phyloP scores from a whole-genome alignment of 179 eudicot genomes.

The Carnegiea gigantea region DNA sequence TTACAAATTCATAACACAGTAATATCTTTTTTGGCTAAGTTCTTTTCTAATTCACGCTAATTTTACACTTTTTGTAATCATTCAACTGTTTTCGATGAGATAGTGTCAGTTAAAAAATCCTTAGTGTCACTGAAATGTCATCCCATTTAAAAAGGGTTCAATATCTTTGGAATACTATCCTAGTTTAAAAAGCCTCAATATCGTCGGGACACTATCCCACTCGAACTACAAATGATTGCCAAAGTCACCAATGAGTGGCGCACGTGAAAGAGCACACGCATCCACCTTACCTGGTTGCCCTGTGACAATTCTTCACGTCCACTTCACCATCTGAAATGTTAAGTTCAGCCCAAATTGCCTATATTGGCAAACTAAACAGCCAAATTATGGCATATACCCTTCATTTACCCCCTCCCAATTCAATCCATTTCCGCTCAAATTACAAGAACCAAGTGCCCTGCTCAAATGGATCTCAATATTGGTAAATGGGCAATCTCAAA shows the following conservation, averaged over 20 bases:
- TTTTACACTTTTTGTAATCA: too few relatives aligned
- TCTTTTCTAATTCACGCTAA: too few relatives aligned
- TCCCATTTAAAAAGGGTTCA: too few relatives aligned
- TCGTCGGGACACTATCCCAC: too few relatives aligned
- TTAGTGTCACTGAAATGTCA: too few relatives aligned
- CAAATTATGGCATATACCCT: constrained; percentile 7
- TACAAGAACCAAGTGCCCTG: not conserved
- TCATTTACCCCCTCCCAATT: constrained; percentile 4
- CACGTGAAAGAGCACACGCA: not conserved
- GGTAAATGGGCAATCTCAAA: not conserved
- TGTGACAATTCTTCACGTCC: not conserved
- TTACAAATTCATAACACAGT: too few relatives aligned
- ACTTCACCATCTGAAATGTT: not conserved
- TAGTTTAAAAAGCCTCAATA: too few relatives aligned
- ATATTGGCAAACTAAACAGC: constrained; percentile 8
- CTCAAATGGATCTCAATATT: not conserved
- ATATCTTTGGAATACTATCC: too few relatives aligned
- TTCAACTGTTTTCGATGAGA: too few relatives aligned
- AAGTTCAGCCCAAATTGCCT: not conserved
- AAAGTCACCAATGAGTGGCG: not conserved
- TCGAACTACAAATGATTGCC: too few relatives aligned
- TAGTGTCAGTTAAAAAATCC: too few relatives aligned
- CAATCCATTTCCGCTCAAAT: not conserved
- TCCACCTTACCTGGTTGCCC: not conserved
- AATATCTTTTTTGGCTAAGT: too few relatives aligned